Evolutionary conservation across 495 filamentous ascomycete genomes (phyloP), one percentile per base, ranked within the genome.

Genomic region (Evernia prunastri): DNA sequence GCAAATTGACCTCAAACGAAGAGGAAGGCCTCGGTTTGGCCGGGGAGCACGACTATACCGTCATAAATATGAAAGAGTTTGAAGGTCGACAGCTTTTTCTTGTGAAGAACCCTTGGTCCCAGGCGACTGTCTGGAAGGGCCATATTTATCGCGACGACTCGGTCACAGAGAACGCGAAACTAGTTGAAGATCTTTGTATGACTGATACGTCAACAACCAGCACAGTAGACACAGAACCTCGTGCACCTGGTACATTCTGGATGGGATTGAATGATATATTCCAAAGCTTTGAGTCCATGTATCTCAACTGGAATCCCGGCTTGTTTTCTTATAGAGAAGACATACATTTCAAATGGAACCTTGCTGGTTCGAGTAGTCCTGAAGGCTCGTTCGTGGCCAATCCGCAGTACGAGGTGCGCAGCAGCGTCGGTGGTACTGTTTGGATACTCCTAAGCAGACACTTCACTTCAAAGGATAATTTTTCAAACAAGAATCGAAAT

Each of bases 71-170:
- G 79, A 86, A 85, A 63, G 87, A 86, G 67, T 73, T 82, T 49
- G 78, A 83, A 25, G 80, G 84, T 23, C 81, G 83, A 62, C 81
- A 85, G 29, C 79, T 86, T 43, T 76, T 97, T 36, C 80, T 97
- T 1, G 80, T 99, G 66, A 97, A 99, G 71, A 97, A 99, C 71
- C 95, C 95, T 11, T 97, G 95, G 95, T 88, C 87, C 58, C 87
- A 93, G 59, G 89, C 89, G 40, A 81, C 84, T 33, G 79, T 83
- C 5, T 92, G 88, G 88, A 86, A 79, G 64, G 81, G 81, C 4
- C 70, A 63, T 35, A 67, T 66, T 67, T 61, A 31, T 63, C 66
- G 61, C 27, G 35, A 27, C 56, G 70, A n/a, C 63, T 58, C 29
- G 36, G 66, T 43, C 49, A 67, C 12, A 49, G 23, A 61, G 63